These are phyloP conservation scores for Agroathelia rolfsii DNA, from an alignment of 1,284 basidiomycete species.

Conservation along the genomic window DNA sequence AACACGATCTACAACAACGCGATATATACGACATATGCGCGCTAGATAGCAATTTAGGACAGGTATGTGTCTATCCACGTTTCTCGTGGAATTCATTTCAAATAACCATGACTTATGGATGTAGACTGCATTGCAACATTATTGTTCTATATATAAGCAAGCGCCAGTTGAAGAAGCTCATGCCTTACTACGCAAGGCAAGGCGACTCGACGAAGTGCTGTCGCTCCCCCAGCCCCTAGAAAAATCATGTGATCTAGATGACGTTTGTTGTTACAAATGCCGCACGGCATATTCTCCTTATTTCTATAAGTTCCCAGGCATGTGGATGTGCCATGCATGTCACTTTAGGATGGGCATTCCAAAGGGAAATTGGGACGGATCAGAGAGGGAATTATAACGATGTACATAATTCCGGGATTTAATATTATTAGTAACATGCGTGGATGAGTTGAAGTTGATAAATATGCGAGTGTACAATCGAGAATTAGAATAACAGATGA, in stretches of 20 bases:
- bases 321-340: slow-evolving; percentile 53
- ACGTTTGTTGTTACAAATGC: slow-evolving; percentile 26
- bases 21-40: slow-evolving; percentile 78
- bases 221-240: no score
- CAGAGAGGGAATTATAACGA: no score
- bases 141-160: slow-evolving; percentile 76
- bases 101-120: no score
- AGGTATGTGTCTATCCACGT: slow-evolving; percentile 35
- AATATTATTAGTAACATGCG: no score
- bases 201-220: slow-evolving; percentile 67
- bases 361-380: no score
- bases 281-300: slow-evolving; percentile 28
- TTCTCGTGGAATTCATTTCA: no score
- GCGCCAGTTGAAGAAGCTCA: slow-evolving; percentile 62
- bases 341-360: slow-evolving; percentile 26
- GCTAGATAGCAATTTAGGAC: slow-evolving; percentile 69
- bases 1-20: slow-evolving; percentile 61
- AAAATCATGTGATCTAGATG: no score
- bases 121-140: slow-evolving; percentile 81
- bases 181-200: slow-evolving; percentile 77
- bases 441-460: no score
- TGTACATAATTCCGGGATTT: no score
- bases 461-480: no score
- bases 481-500: slow-evolving; percentile 7
- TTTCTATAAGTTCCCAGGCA: no score